Conservation (phyloP, 345 rosid species). For the Populus euphratica region DNA sequence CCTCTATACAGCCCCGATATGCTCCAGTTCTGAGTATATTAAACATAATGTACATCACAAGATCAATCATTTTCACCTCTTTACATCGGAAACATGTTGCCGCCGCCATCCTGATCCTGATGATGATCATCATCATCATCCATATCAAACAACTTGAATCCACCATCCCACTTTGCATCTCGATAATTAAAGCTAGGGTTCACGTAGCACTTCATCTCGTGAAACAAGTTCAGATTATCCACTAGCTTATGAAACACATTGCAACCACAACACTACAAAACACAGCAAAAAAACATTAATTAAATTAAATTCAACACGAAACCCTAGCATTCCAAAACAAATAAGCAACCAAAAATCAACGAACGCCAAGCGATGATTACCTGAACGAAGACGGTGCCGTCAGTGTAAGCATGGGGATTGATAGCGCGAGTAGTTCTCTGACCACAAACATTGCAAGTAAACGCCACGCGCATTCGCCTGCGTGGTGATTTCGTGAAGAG, state of each 20-base stretch:
- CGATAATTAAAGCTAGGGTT: constrained; percentile 56
- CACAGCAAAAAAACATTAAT: neutral
- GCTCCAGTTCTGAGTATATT: constrained; percentile 9
- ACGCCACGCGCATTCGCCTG: constrained; percentile 88
- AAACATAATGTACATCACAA: constrained; percentile 36
- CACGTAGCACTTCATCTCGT: constrained; percentile 80
- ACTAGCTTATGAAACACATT: constrained; percentile 88
- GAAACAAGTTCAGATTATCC: constrained; percentile 89
- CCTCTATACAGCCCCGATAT: constrained; percentile 37
- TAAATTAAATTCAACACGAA: neutral
- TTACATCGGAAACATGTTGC: constrained; percentile 41
- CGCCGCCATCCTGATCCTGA: constrained; percentile 17
- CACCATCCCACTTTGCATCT: constrained; percentile 50
- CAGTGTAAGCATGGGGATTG: constrained; percentile 86
- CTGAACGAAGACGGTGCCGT: constrained; percentile 93
- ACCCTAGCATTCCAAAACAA: neutral
- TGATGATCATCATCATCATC: constrained; percentile 22
- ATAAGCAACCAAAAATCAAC: neutral
- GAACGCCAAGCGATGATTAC: constrained; percentile 21
- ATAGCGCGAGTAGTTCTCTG: constrained; percentile 94
- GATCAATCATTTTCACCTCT: constrained; percentile 19
- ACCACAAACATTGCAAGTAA: constrained; percentile 83
- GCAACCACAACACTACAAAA: constrained; percentile 84
- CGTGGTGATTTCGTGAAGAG: constrained; percentile 90
- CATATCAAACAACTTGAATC: constrained; percentile 56